Evolutionary conservation across 768 basidiomycete species (phyloP).

Genomic region (Rhodosporidiobolus sp.): DNA sequence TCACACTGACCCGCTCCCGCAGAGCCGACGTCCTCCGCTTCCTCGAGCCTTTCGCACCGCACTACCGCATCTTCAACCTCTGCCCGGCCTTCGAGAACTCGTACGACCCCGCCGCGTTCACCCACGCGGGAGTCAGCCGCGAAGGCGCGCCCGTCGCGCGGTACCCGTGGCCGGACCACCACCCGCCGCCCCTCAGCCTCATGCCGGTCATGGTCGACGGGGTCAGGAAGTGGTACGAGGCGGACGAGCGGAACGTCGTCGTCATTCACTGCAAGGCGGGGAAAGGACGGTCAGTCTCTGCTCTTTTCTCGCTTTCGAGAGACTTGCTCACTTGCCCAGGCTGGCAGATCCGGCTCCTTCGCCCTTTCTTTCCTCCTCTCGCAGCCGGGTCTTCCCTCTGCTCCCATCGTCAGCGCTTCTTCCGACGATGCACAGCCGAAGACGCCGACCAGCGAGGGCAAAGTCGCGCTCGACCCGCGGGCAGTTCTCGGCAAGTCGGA

Average conservation of each 20-base stretch:
- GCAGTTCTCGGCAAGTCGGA: conserved; percentile 44
- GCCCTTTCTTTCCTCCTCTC: conserved; percentile 78
- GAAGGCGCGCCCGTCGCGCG: conserved; percentile 47
- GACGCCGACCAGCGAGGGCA: conserved; percentile 55
- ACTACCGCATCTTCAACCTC: conserved; percentile 87
- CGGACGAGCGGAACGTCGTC: conserved; percentile 64
- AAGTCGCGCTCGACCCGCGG: conserved; percentile 50
- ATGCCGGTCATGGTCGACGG: conserved; percentile 70
- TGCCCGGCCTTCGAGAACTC: conserved; percentile 61
- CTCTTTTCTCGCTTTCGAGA: background rate
- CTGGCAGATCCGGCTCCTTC: conserved; percentile 70
- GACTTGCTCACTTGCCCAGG: too few relatives aligned
- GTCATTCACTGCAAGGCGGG: conserved; percentile 76
- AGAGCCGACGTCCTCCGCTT: conserved; percentile 72
- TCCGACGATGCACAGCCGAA: conserved; percentile 48
- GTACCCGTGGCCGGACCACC: conserved; percentile 87
- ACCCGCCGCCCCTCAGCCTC: conserved; percentile 76
- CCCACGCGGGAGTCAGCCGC: conserved; percentile 48
- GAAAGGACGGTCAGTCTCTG: conserved; percentile 39
- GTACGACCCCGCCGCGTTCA: conserved; percentile 67
- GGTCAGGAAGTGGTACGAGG: conserved; percentile 68
- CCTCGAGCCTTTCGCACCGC: conserved; percentile 68
- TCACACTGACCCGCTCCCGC: conserved; percentile 23
- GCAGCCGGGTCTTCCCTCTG: conserved; percentile 54
- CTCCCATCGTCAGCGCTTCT: conserved; percentile 50